Conservation (phyloP, 1,284 basidiomycete species). For the Malassezia dermatis region DNA sequence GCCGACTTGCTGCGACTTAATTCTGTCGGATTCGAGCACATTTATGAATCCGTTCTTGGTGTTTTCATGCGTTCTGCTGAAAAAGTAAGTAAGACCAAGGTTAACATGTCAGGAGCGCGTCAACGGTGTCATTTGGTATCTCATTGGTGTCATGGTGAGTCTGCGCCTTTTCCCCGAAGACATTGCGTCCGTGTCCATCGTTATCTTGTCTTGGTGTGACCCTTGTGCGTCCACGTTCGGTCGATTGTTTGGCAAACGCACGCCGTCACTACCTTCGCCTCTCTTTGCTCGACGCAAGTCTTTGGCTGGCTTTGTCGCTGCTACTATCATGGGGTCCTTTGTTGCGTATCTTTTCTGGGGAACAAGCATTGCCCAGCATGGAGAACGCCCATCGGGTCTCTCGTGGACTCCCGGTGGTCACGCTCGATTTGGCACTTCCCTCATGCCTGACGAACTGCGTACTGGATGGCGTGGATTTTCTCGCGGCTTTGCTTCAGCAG, state of each 20-base stretch:
- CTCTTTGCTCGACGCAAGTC: slow-evolving; percentile 75
- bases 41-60: slow-evolving; percentile 69
- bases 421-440: slow-evolving; percentile 29
- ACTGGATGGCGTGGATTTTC: slow-evolving; percentile 31
- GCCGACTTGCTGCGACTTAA: slow-evolving; percentile 70
- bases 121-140: slow-evolving; percentile 84
- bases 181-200: slow-evolving; percentile 41
- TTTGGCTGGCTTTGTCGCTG: slow-evolving; percentile 79
- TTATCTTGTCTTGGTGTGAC: slow-evolving; percentile 80
- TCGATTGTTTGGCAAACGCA: slow-evolving; percentile 67
- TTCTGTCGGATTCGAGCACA: slow-evolving; percentile 58
- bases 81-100: slow-evolving; percentile 54
- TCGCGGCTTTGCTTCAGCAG: slow-evolving; percentile 20
- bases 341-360: slow-evolving; percentile 71
- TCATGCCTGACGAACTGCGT: slow-evolving; percentile 16
- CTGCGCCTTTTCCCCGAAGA: slow-evolving; percentile 54
- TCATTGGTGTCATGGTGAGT: slow-evolving; percentile 75
- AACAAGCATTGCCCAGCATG: slow-evolving; percentile 30
- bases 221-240: slow-evolving; percentile 88
- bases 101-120: slow-evolving; percentile 30
- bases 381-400: slow-evolving; percentile 29
- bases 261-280: slow-evolving; percentile 64
- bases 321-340: slow-evolving; percentile 62
- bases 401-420: slow-evolving; percentile 24
- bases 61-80: slow-evolving; percentile 89